Conservation (phyloP, 306 rosid genomes). For the Cyamopsis tetragonoloba region DNA sequence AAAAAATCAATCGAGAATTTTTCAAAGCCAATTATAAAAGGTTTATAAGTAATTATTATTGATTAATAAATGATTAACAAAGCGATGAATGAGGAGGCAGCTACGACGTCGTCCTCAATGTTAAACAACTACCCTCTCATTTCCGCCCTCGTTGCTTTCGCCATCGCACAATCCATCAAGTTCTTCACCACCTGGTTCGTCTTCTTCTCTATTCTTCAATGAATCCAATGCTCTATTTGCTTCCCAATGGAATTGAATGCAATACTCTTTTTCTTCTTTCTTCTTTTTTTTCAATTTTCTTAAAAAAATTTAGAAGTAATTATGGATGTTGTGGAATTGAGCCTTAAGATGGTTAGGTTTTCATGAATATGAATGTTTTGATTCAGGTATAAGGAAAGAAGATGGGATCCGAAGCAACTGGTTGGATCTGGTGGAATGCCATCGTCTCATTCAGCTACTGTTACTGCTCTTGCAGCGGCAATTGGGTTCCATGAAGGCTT, state of each 20-base stretch:
- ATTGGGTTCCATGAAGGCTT: slow-evolving; percentile 92
- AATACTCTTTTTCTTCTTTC: not conserved
- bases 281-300: no score
- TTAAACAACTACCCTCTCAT: slow-evolving; percentile 71
- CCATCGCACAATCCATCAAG: slow-evolving; percentile 63
- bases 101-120: slow-evolving; percentile 42
- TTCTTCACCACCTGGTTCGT: slow-evolving; percentile 72
- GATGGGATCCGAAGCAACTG: slow-evolving; percentile 87
- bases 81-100: slow-evolving; percentile 28
- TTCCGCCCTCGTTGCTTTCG: slow-evolving; percentile 58
- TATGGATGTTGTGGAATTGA: slow-evolving; percentile 4
- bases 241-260: slow-evolving; percentile 12
- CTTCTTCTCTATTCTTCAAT: not conserved
- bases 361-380: slow-evolving; percentile 19
- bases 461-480: slow-evolving; percentile 83
- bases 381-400: slow-evolving; percentile 76
- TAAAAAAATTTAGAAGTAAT: no score
- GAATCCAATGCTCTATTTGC: not conserved
- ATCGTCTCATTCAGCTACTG: slow-evolving; percentile 95
- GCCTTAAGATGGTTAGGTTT: slow-evolving; percentile 36
- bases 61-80: not conserved
- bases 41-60: not conserved
- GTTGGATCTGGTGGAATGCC: slow-evolving; percentile 99
- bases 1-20: not conserved
- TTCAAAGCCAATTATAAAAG: not conserved